A percentile compares a stretch with the other conserved stretches of the same genome.
phyloP scores from a whole-genome alignment of 2,329 filamentous ascomycete genomes.

The Neocucurbitaria cava region DNA sequence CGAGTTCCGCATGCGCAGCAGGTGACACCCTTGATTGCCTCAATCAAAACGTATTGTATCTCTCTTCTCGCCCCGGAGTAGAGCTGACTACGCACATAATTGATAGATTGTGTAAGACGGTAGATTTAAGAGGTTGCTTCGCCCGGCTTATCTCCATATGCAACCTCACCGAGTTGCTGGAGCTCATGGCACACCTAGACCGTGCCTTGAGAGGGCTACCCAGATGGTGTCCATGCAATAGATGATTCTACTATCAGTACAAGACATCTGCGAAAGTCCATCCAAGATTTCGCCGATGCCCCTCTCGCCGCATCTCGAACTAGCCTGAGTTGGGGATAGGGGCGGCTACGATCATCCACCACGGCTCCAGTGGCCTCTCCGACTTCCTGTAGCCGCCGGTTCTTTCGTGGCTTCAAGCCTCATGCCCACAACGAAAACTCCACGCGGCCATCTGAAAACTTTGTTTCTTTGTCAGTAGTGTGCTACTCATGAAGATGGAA shows the following conservation, averaged over 20 bases:
- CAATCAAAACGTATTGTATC: constrained; percentile 7
- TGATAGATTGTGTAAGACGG: neutral
- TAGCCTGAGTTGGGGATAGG: constrained; percentile 9
- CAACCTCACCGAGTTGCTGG: neutral
- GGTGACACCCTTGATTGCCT: constrained; percentile 9
- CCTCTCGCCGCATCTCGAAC: neutral
- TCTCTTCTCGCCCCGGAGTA: constrained; percentile 6
- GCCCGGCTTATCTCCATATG: neutral
- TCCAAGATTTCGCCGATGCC: neutral
- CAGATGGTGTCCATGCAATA: neutral
- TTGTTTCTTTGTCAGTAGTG: neutral
- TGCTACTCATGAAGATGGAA: constrained; percentile 10
- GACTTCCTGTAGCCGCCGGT: constrained; percentile 14
- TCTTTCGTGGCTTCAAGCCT: constrained; percentile 11
- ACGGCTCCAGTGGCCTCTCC: neutral
- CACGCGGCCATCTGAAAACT: neutral
- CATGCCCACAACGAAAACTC: constrained; percentile 2
- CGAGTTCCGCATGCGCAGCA: constrained; percentile 4
- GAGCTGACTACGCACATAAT: neutral
- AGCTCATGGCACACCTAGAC: too few species aligned
- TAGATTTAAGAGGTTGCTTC: neutral
- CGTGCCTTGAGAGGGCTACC: neutral
- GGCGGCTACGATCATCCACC: constrained; percentile 16
- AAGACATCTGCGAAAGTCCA: neutral
- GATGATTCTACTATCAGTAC: neutral